Conservation (phyloP, 805 yeast genomes). For the Komagataella populi region DNA sequence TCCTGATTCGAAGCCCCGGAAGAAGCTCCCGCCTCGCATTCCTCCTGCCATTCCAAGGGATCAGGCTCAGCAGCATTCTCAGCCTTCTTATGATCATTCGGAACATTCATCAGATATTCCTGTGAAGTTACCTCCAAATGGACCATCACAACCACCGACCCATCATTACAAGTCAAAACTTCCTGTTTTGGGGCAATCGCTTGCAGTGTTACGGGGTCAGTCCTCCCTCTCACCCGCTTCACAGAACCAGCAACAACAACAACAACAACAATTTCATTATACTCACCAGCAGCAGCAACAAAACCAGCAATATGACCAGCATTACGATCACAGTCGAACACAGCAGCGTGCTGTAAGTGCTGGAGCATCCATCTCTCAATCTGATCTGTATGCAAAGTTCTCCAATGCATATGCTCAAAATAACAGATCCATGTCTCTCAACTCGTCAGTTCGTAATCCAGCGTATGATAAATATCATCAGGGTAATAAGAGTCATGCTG, state of each 20-base stretch:
- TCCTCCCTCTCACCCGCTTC: not conserved
- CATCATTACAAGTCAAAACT: not conserved
- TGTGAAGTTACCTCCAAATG: not conserved
- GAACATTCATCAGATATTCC: not conserved
- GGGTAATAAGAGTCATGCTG: conserved; percentile 13
- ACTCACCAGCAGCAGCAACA: conserved; percentile 7
- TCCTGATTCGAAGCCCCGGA: not conserved
- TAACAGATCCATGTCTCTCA: conserved; percentile 5
- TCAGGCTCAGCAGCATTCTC: not conserved
- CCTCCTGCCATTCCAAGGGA: not conserved
- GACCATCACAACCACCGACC: not conserved
- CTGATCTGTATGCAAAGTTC: conserved; percentile 3
- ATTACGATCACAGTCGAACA: conserved; percentile 4
- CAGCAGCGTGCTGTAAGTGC: conserved; percentile 1
- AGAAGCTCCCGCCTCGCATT: not conserved
- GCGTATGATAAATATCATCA: conserved; percentile 21
- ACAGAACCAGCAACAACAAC: conserved; percentile 6
- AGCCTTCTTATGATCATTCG: not conserved
- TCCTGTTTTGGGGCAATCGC: not conserved
- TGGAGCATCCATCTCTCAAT: conserved; percentile 1
- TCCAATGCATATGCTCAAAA: conserved; percentile 3
- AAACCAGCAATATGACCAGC: conserved; percentile 5
- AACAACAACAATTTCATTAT: conserved; percentile 3
- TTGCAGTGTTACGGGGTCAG: not conserved
- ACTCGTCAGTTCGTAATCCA: conserved; percentile 1